Percentiles rank a stretch among this genome's conserved stretches.
These are phyloP conservation scores for Colletotrichum eremochloae DNA, from an alignment of 2,329 filamentous ascomycete genomes.

Conservation along the genomic window DNA sequence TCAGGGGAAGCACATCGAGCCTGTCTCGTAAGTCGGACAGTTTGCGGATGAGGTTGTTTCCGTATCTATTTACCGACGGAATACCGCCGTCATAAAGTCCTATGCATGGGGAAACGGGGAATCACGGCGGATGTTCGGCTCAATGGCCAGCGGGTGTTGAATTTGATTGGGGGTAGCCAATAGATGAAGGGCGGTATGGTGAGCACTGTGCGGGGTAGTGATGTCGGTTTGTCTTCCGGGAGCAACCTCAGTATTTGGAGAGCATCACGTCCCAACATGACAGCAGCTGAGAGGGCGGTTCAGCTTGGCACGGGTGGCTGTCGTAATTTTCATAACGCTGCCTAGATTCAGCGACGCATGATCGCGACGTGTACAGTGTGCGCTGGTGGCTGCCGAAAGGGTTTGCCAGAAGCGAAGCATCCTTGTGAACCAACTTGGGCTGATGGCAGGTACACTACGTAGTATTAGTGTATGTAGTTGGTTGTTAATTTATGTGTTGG, in stretches of 20 bases:
- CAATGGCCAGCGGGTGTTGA: slow-evolving; percentile 13
- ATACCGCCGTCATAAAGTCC: slow-evolving; percentile 18
- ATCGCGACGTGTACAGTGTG: neutral
- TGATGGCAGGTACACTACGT: neutral
- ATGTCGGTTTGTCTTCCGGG: slow-evolving; percentile 1
- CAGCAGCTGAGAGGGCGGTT: neutral
- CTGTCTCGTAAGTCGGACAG: neutral
- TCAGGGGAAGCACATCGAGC: neutral
- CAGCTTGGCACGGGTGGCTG: neutral
- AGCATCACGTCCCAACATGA: neutral
- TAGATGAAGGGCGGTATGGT: neutral
- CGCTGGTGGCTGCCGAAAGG: neutral
- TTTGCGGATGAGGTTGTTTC: slow-evolving; percentile 2
- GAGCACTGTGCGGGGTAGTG: slow-evolving; percentile 20
- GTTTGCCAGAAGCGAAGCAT: slow-evolving; percentile 12
- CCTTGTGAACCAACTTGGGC: slow-evolving; percentile 13
- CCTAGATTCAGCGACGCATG: neutral
- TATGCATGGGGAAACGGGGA: slow-evolving; percentile 16
- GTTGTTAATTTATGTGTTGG: neutral
- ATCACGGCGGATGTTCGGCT: slow-evolving; percentile 22
- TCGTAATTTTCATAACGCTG: neutral
- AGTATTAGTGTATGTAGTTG: neutral
- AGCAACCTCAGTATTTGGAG: neutral
- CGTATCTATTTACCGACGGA: slow-evolving; percentile 28
- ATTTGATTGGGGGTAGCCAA: neutral